Base-by-base conservation (phyloP, 192 early-diverging fungal species). In the Entomortierella parvispora region DNA sequence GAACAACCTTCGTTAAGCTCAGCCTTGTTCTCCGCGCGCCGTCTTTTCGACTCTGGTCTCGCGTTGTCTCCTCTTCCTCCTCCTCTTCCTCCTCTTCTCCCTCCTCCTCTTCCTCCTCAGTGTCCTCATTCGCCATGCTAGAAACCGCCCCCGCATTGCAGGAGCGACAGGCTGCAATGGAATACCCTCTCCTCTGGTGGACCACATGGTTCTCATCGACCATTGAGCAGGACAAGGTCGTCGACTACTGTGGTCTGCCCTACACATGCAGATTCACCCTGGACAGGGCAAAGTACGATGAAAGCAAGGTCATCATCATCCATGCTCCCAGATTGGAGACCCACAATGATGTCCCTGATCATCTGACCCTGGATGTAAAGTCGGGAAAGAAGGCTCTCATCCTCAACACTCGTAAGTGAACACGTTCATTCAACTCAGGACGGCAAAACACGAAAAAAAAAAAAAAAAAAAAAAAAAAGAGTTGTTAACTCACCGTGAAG, bases 191-290 rank as follows among this genome's bases (percentile, higher is more conserved):
- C 48, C 46, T 68, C 14, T 68, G 66, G 66, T 59, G 66, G 66
- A 68, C 66, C 28, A 9, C 18, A 29, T 59, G 57, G 66, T 68
- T 52, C n/a, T 2, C 17, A 2, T 14, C 23, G 18, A 51, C 34
- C 3, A n/a, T 23, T 1, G 23, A 53, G 53, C 53, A 72, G 7
- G 46, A 42, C 48, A 25, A 37, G 7, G 34, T 63, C 31, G 52
- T 72, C 18, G 54, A 72, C 54, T 46, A 57, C 11, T 72, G 62
- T 37, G 55, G 46, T 6, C 44, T 65, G 6, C 54, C 62, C 5
- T 72, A 72, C 70, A 72, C 70, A 9, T 72, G 62, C 47, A 31
- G 29, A 23, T 53, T 72, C 15, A 72, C 70, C 22, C 54, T 62
- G 14, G 53, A 72, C 47, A 51, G 55, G 31, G 11, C 43, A 11